Evolutionary conservation across 2,329 filamentous ascomycete genomes (phyloP), one percentile per base, ranked within the genome.

Genomic region (Aaosphaeria pasadenensis): DNA sequence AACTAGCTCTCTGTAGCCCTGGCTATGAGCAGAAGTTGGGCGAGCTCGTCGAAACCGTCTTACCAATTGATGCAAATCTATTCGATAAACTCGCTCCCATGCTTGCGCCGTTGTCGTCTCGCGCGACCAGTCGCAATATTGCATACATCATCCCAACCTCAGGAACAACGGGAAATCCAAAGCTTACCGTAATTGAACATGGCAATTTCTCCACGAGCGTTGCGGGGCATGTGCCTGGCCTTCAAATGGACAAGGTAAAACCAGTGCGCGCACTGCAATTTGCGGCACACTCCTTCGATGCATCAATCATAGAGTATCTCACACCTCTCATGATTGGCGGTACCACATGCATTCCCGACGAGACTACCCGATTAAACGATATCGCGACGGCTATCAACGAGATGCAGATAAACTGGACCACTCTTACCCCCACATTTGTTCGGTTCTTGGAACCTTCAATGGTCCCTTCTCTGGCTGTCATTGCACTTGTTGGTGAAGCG

Each of bases 311-410:
- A 7, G 59, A 64, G 33, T 43, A 54, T 30, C 42, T 64, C 4
- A 55, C 49, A 5, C 45, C 57, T 4, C 42, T 61, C 17, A 56
- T 58, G 48, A 49, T 55, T 17, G 60, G 60, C 11, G 59, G 55
- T 11, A 57, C 55, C 24, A 42, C 55, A 2, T 64, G 59, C 42
- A 59, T 64, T 33, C 60, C 58, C 7, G 51, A 69, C 38, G 74
- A 77, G 42, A 61, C 74, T 5, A 71, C 75, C 17, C 65, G 73
- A 5, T 51, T 74, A 30, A 73, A 74, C 44, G 70, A 76, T 49
- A 61, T 76, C 11, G 59, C 66, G 2, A 71, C 70, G 28, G 56
- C 43, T 4, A 58, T 63, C 28, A 58, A 58, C 31, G 53, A 57
- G 6, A 58, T 57, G 55, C 39, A 47, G 4, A 50, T 59, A 4